Base-by-base conservation (phyloP, 2,329 filamentous ascomycete genomes). In the Colletotrichum lentis region DNA sequence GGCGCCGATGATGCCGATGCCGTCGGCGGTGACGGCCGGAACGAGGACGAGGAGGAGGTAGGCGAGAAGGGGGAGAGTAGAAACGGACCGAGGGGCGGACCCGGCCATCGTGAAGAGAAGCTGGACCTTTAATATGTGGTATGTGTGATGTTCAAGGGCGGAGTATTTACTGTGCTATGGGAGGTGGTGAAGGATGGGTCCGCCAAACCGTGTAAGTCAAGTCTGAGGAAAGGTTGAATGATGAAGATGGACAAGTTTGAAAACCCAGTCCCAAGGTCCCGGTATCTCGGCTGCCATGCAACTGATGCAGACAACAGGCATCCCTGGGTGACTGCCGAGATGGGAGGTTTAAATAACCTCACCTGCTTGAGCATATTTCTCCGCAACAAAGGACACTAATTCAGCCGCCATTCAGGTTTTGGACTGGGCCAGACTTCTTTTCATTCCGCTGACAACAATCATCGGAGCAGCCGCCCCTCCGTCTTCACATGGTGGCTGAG, bases 1-100 rank as follows among this genome's bases (percentile, higher is more conserved):
- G 69, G 73, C 74, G 55, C 78, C 78, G 47, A 79, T 75, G 31
- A 79, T 57, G 50, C 78, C 77, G 4, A 56, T 67, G 3, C 73
- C 73, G 18, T 74, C 73, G 14, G 68, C 57, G 11, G 44, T 24
- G 20, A 49, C 50, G 52, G 46, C 43, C 11, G 53, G 31, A 18
- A 31, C 3, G 11, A 56, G 53, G 39, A 44, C 11, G 12, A 31
- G 24, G 43, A 27, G 27, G 24, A 55, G 47, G 35, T 24, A 39
- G 20, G 35, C 31, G 52, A 46, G 46, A 43, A 57, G 53, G 31
- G 31, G 16, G 8, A 37, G 18, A 35, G 44, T 3, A 14, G 31
- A 50, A 44, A 62, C 6, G 14, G 46, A 50, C 20, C 24, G 24
- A 10, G 14, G 3, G 12, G 16, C 16, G 5, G 18, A 24, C 24